A percentile compares a stretch with the other conserved stretches of the same genome.
phyloP scores from a whole-genome alignment of 108 stramenopile species.

The Cyclotella distinguenda region DNA sequence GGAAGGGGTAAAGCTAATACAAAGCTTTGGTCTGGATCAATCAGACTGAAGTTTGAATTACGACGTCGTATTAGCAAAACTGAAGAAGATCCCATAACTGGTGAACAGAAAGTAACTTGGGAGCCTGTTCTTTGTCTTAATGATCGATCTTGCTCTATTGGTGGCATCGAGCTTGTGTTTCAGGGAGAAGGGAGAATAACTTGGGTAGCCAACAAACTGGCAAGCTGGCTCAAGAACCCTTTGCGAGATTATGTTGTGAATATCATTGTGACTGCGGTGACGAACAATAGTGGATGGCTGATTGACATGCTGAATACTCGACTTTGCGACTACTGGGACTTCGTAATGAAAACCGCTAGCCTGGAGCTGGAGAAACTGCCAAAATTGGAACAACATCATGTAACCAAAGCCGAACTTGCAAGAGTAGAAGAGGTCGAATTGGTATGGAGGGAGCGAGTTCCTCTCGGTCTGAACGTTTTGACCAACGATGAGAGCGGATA shows the following conservation, averaged over 20 bases:
- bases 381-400: conserved; percentile 52
- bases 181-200: conserved; percentile 79
- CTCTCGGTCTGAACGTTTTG: conserved; percentile 85
- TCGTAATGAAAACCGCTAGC: conserved; percentile 73
- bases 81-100: conserved; percentile 20
- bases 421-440: conserved; percentile 64
- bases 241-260: conserved; percentile 80
- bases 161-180: conserved; percentile 66
- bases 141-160: conserved; percentile 76
- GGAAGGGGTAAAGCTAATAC: conserved; percentile 80
- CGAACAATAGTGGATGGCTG: conserved; percentile 77
- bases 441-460: conserved; percentile 82
- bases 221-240: conserved; percentile 70
- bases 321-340: conserved; percentile 76
- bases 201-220: conserved; percentile 85
- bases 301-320: conserved; percentile 72
- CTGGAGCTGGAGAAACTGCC: conserved; percentile 63
- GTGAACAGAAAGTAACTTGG: conserved; percentile 43
- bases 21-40: conserved; percentile 69
- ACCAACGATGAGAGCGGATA: conserved; percentile 80
- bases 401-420: conserved; percentile 56
- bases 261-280: conserved; percentile 62
- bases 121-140: conserved; percentile 88
- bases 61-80: conserved; percentile 44
- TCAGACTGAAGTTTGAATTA: conserved; percentile 85